Percentiles rank a stretch among this genome's conserved stretches.
phyloP scores from a whole-genome alignment of 805 yeast species.

The Candida parachauliodes region DNA sequence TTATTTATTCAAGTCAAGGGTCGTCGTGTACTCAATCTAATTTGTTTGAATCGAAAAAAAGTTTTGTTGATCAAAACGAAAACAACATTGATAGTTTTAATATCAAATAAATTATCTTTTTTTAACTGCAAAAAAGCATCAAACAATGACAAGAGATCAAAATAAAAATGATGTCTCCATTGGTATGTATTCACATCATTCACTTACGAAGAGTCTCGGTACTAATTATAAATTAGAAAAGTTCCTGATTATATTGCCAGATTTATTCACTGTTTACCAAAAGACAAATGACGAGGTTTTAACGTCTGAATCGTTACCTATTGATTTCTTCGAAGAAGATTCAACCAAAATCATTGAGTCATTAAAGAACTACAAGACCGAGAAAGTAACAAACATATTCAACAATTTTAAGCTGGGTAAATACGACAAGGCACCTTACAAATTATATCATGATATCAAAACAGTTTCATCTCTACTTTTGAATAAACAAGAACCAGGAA shows the following conservation, averaged over 20 bases:
- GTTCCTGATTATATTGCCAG: slow-evolving; percentile 15
- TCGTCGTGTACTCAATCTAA: no score
- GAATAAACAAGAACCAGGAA: slow-evolving; percentile 46
- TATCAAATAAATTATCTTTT: slow-evolving; percentile 4
- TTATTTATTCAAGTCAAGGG: no score
- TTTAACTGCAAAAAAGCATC: slow-evolving; percentile 7
- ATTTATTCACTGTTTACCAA: slow-evolving; percentile 23
- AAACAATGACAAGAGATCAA: slow-evolving; percentile 9
- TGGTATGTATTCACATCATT: slow-evolving; percentile 5
- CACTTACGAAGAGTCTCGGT: not conserved
- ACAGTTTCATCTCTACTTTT: slow-evolving; percentile 50
- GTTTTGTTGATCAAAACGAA: slow-evolving; percentile 3
- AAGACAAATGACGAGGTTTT: slow-evolving; percentile 25
- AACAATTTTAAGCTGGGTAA: slow-evolving; percentile 32
- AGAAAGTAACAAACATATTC: slow-evolving; percentile 35
- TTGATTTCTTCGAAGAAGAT: slow-evolving; percentile 42
- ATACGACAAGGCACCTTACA: slow-evolving; percentile 49
- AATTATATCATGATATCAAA: slow-evolving; percentile 64
- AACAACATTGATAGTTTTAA: slow-evolving; percentile 5
- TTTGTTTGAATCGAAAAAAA: no score
- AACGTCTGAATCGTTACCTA: slow-evolving; percentile 32
- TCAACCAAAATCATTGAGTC: slow-evolving; percentile 39
- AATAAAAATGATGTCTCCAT: slow-evolving; percentile 5
- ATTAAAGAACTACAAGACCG: slow-evolving; percentile 17
- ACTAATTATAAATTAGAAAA: slow-evolving; percentile 9